Evolutionary conservation across 352 stramenopile species (phyloP), one percentile per base, ranked within the genome.

Genomic region (Hyaloperonospora arabidopsidis): DNA sequence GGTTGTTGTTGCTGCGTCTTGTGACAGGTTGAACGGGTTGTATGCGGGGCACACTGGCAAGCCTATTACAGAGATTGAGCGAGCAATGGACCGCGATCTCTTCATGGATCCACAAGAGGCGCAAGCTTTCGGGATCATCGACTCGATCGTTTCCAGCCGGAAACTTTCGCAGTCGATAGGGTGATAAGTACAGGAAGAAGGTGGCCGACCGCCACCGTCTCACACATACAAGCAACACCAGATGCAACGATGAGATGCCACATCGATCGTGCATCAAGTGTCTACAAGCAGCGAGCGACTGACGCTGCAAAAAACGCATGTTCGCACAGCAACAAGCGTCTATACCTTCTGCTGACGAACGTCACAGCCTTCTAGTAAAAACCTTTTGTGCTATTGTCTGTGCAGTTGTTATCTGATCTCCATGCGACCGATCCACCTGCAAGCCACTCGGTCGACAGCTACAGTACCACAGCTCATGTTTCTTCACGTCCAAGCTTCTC

Each of bases 51-150:
- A 93, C 65, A 91, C 84, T 18, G 68, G 68, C 1, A 89, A 93
- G 53, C 67, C 78, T 2, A 61, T 93, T n/a, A 70, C 69, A 15
- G 64, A 76, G 49, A 93, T 93, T 47, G 84, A 93, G 68, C 82
- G 88, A 54, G 81, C 81, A 8, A 92, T 93, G 84, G 84, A 93
- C 57, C 74, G 84, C 52, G 84, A 93, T 56, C 59, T 90, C 19
- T 93, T 93, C 67, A 89, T 94, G 79, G 82, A 94, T 49, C 72
- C 84, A 1, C 57, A 66, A 19, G 70, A 79, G 38, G 84, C 84
- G 15, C 65, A 84, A 15, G 79, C 87, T 41, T 93, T 93, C 58
- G 84, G 84, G 25, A 81, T 93, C 39, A 84, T 93, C 50, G 84
- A 93, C 64, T 74, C 74, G 0, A 89, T 93, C 66, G 79, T 93